Evolutionary conservation across 768 basidiomycete species (phyloP).

Genomic region (Mrakia hoshinonis): DNA sequence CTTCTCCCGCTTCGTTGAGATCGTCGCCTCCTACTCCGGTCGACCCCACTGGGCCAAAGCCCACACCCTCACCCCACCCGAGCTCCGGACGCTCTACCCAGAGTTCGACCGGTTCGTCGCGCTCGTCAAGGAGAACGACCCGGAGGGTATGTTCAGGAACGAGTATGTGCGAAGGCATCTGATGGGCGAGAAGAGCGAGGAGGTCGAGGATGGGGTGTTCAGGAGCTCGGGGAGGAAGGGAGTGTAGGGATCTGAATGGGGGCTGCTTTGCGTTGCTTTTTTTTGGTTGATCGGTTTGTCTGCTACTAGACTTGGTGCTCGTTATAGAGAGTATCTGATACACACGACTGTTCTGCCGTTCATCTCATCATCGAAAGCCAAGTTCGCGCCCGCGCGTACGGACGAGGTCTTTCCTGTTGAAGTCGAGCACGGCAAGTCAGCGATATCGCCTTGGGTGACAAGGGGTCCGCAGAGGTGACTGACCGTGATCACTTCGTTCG

Average conservation of each 20-base stretch:
- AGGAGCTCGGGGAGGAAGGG: background rate
- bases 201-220: constrained; percentile 41
- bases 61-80: constrained; percentile 59
- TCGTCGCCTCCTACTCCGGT: constrained; percentile 61
- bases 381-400: too few species aligned
- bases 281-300: background rate
- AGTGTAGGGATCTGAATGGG: too few species aligned
- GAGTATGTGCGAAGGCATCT: constrained; percentile 84
- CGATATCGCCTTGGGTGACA: too few species aligned
- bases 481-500: too few species aligned
- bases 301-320: background rate
- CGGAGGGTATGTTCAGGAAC: constrained; percentile 62
- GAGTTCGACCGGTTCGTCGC: constrained; percentile 65
- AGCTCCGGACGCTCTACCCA: constrained; percentile 64
- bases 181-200: constrained; percentile 48
- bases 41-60: constrained; percentile 96
- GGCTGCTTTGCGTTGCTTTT: background rate
- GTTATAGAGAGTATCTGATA: too few species aligned
- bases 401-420: too few species aligned
- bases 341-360: too few species aligned
- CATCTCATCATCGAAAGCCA: too few species aligned
- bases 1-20: constrained; percentile 66
- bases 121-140: constrained; percentile 62
- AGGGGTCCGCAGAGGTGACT: too few species aligned
- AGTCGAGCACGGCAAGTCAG: too few species aligned